phyloP scores from a whole-genome alignment of 75 land plant species.

The Cryptomeria japonica region DNA sequence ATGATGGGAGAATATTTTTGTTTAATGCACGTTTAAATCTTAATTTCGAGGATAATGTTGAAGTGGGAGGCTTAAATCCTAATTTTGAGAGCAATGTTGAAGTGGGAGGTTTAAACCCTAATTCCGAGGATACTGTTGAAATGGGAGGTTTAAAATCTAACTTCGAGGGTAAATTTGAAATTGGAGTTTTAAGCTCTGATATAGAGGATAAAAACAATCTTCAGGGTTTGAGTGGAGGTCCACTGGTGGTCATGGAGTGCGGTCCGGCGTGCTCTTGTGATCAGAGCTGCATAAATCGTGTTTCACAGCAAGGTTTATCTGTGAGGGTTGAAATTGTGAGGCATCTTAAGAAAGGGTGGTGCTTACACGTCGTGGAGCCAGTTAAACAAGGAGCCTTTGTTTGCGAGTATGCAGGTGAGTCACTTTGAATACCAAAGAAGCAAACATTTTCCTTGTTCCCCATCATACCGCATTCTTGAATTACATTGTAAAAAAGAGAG shows the following conservation, averaged over 20 bases:
- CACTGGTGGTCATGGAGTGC: slow-evolving; percentile 41
- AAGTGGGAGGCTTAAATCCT: slow-evolving; percentile 4
- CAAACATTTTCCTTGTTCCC: neutral
- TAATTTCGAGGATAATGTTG: neutral
- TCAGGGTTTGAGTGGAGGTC: neutral
- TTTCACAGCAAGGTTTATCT: slow-evolving; percentile 56
- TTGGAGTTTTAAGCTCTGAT: no score
- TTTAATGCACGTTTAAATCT: neutral
- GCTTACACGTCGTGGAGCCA: slow-evolving; percentile 52
- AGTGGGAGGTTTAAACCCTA: neutral
- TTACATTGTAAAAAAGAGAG: no score
- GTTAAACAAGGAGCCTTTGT: slow-evolving; percentile 50
- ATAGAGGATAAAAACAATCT: no score
- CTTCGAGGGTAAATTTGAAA: neutral
- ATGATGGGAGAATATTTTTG: neutral
- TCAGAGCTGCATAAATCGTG: slow-evolving; percentile 43
- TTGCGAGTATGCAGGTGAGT: slow-evolving; percentile 82
- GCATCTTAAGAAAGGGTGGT: slow-evolving; percentile 66
- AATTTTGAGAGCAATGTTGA: slow-evolving; percentile 8
- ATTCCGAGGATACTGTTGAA: neutral
- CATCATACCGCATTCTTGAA: no score
- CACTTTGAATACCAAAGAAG: neutral
- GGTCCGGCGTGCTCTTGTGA: slow-evolving; percentile 68
- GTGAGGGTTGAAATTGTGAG: slow-evolving; percentile 49
- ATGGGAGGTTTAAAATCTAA: no score